phyloP scores from a whole-genome alignment of 2,329 filamentous ascomycete species.

The Didymella segeticola region DNA sequence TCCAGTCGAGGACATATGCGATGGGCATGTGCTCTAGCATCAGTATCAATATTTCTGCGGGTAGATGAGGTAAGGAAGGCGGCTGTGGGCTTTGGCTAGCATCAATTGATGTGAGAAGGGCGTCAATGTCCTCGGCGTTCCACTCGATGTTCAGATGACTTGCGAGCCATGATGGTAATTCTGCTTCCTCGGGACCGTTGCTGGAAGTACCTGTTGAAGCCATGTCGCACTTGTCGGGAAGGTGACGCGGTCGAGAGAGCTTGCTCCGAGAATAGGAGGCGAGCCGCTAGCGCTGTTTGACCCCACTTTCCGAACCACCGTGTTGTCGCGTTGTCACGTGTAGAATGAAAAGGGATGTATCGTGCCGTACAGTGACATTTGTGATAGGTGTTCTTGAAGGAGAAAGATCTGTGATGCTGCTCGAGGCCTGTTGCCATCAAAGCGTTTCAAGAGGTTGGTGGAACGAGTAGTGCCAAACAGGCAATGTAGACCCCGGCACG shows the following conservation, averaged over 20 bases:
- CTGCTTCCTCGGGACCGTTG: not conserved
- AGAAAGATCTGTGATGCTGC: no score
- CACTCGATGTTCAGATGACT: constrained; percentile 36
- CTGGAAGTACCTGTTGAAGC: not conserved
- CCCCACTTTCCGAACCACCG: not conserved
- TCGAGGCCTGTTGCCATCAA: no score
- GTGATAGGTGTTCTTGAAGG: no score
- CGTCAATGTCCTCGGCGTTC: constrained; percentile 33
- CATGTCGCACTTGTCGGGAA: constrained; percentile 3
- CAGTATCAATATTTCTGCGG: constrained; percentile 38
- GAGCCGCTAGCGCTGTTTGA: not conserved
- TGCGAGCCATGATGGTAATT: constrained; percentile 30
- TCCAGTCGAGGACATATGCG: constrained; percentile 36
- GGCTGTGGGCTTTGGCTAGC: constrained; percentile 29
- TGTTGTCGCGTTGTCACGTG: constrained; percentile 4
- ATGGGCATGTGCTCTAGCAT: constrained; percentile 39
- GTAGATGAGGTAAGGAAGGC: constrained; percentile 27
- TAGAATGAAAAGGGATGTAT: no score
- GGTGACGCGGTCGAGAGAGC: not conserved
- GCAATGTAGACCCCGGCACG: no score
- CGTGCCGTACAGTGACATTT: no score
- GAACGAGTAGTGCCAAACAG: no score
- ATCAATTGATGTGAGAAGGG: constrained; percentile 38
- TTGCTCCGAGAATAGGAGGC: not conserved
- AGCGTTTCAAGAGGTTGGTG: no score